A percentile compares a stretch with the other conserved stretches of the same genome.
phyloP scores from a whole-genome alignment of 2,329 filamentous ascomycete species.

The Xylariaceae sp. region DNA sequence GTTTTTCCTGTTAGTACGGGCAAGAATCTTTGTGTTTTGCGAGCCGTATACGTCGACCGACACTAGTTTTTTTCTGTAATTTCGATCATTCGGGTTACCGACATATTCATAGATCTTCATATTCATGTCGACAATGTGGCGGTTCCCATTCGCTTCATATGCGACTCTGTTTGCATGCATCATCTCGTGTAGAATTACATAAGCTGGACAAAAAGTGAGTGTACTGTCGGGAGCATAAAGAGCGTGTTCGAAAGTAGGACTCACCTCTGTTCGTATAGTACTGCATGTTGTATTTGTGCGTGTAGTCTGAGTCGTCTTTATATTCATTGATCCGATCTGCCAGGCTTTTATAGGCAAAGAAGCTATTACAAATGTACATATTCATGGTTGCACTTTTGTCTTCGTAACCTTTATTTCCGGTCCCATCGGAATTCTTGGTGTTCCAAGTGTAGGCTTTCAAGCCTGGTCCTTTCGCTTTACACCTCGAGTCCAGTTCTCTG shows the following conservation, averaged over 20 bases:
- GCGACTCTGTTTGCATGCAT: conserved; percentile 7
- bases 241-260: conserved; percentile 12
- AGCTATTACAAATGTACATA: conserved; percentile 9
- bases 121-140: conserved; percentile 8
- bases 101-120: conserved; percentile 6
- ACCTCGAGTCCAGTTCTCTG: conserved; percentile 8
- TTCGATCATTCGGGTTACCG: not conserved
- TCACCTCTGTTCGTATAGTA: conserved; percentile 17
- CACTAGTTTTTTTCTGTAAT: conserved; percentile 3
- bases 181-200: conserved; percentile 9
- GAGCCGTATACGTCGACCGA: not conserved
- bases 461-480: conserved; percentile 5
- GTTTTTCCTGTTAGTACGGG: conserved; percentile 3
- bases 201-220: conserved; percentile 8
- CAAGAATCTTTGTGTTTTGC: conserved; percentile 4
- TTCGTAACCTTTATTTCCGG: conserved; percentile 2
- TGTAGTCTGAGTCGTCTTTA: conserved; percentile 1
- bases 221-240: not conserved
- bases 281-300: conserved; percentile 8
- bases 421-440: conserved; percentile 9
- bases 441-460: conserved; percentile 13
- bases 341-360: not conserved
- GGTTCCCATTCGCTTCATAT: conserved; percentile 10
- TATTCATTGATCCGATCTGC: not conserved
- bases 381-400: conserved; percentile 12